Base-by-base conservation (phyloP, 208 protist genomes). In the Angomonas ambiguus region DNA sequence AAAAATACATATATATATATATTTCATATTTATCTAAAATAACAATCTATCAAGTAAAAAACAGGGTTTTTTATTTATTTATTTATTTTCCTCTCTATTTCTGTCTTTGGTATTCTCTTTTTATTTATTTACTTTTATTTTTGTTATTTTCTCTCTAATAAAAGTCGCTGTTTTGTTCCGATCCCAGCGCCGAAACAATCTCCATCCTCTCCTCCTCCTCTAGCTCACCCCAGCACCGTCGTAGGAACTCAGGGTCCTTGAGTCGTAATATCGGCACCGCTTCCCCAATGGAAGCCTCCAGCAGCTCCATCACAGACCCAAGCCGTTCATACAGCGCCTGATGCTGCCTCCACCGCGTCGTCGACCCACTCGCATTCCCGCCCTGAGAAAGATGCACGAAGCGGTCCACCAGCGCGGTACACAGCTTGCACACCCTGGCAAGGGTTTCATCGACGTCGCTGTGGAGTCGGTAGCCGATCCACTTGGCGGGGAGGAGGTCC, bases 211-310 rank as follows among this genome's bases (percentile, higher is more conserved):
- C 90, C 65, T 96, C 91, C 24, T 93, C 87, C 51, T 92, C 79
- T 67, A 96, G 72, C 62, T 91, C 76, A 13, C 57, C 74, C 87
- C 91, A 96, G 71, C 82, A 91, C 32, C 85, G 69, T 5, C 88
- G 83, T 30, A 96, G 80, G 67, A 94, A 94, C 57, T 86, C 78
- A 0, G 83, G 73, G 65, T 96, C 91, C 27, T 71, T 71, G 34
- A 96, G 78, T 55, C 80, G 83, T 53, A 92, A 58, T 55, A 94
- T 83, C 1, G 91, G 85, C 48, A 96, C 87, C n/a, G 83, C 82
- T 72, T 93, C 87, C 1, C 91, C 91, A 59, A 96, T 77, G 38
- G 87, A 89, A 2, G 85, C 85, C 72, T 96, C 91, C 1, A 96
- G 71, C 33, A 96, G 67, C 79, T 96, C 87, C 84, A 96, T 88